A percentile compares a stretch with the other conserved stretches of the same genome.
Conservation (phyloP, 192 early-diverging fungal species). For the Haplosporangium gracile region DNA sequence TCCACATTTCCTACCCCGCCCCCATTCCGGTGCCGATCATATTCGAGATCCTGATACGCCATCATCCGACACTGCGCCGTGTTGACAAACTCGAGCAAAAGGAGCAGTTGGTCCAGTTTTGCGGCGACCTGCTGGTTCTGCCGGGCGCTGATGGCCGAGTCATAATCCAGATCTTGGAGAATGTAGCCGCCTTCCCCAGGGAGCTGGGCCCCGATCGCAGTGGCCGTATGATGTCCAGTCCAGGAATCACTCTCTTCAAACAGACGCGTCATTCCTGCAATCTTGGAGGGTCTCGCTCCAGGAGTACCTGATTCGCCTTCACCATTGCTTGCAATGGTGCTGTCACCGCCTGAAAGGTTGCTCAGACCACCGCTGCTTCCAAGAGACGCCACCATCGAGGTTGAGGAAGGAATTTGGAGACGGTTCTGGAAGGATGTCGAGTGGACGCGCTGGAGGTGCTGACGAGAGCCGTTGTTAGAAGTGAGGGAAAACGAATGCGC, state of each 20-base stretch:
- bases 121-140: conserved; percentile 26
- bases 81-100: conserved; percentile 53
- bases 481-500: conserved; percentile 31
- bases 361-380: not conserved
- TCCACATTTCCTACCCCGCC: conserved; percentile 45
- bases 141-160: not conserved
- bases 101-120: conserved; percentile 40
- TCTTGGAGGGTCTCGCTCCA: conserved; percentile 27
- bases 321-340: not conserved
- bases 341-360: not conserved
- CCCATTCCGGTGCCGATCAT: conserved; percentile 9
- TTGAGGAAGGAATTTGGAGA: conserved; percentile 24
- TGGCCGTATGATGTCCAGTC: not conserved
- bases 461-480: conserved; percentile 23
- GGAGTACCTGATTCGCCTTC: too few relatives aligned
- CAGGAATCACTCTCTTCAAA: conserved; percentile 32
- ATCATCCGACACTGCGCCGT: conserved; percentile 55
- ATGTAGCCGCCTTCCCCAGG: not conserved
- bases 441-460: conserved; percentile 22
- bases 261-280: conserved; percentile 40
- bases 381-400: conserved; percentile 6
- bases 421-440: conserved; percentile 20
- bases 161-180: conserved; percentile 2
- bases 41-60: conserved; percentile 51
- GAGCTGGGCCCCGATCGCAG: not conserved